Base-by-base conservation (phyloP, 2,329 filamentous ascomycete species). In the Nothopassalora personata region DNA sequence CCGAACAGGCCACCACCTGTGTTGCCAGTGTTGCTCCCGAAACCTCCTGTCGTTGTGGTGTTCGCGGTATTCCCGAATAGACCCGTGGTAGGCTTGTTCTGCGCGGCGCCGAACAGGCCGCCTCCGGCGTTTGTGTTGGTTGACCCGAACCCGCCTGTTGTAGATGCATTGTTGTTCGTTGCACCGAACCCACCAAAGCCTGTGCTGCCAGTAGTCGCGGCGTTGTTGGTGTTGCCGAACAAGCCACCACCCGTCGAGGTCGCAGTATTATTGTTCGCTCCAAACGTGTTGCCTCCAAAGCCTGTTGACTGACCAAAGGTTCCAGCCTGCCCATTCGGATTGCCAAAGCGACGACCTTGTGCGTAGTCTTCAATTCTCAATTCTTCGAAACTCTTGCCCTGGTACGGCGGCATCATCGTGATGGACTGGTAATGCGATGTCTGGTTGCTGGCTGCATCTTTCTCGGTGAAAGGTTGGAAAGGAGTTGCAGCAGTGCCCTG, bases 381-480 rank as follows among this genome's bases (percentile, higher is more conserved):
- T 65, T 81, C 79, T 63, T 88, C 94, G n/a, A 90, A 84, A 9
- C 93, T 97, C 79, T 88, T 97, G 72, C 94, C 95, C 73, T 86
- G 87, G 77, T 93, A 95, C 1, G 88, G 83, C 27, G 87, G 85
- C 76, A 89, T 87, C 73, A 93, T 91, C 23, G 87, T 78, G 58
- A 95, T 85, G 66, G 86, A 93, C 74, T 94, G 90, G 73, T 88
- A 95, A 4, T 87, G 81, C 69, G 88, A 79, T 54, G 78, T 81
- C 70, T 88, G 77, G 57, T 75, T 80, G 5, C 70, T 81, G 46
- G 81, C 84, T 3, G 79, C 75, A 69, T 95, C 90, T 73, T 93
- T 94, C 76, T 95, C 90, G 19, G 81, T 77, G 50, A 83, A 81
- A 0, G 90, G 79, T 61, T 83, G 76, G 76, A 93, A 95, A 5